Evolutionary conservation across 1,284 basidiomycete genomes (phyloP).

Genomic region (Ceratobasidium sp.): DNA sequence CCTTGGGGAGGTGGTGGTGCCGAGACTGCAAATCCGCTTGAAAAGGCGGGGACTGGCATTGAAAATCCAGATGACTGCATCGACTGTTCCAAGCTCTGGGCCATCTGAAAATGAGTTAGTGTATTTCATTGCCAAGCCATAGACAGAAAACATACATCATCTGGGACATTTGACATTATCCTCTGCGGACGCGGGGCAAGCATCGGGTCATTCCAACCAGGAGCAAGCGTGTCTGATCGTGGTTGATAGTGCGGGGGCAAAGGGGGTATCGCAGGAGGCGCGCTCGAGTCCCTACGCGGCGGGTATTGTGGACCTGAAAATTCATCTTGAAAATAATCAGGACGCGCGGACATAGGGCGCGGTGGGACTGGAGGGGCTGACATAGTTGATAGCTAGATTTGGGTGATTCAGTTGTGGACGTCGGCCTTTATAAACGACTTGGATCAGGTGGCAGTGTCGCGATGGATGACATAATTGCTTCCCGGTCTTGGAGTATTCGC

Average conservation of each 20-base stretch:
- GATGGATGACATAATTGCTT: conserved; percentile 14
- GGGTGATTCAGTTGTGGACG: neutral
- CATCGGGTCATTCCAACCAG: conserved; percentile 37
- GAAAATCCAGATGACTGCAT: conserved; percentile 32
- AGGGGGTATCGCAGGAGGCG: conserved; percentile 30
- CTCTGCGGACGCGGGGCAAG: conserved; percentile 36
- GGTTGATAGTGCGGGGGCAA: conserved; percentile 26
- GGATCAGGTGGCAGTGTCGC: conserved; percentile 11
- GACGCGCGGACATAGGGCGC: conserved; percentile 42
- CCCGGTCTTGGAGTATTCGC: neutral
- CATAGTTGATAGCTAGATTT: conserved; percentile 3
- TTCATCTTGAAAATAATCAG: conserved; percentile 42
- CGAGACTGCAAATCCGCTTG: conserved; percentile 23
- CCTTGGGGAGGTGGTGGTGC: neutral
- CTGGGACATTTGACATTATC: conserved; percentile 34
- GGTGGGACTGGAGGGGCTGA: conserved; percentile 38
- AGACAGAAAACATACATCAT: conserved; percentile 16
- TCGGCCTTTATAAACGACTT: neutral
- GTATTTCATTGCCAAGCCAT: neutral
- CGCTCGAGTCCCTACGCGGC: neutral
- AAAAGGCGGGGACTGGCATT: conserved; percentile 34
- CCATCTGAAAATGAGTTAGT: conserved; percentile 35
- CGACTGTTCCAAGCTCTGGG: conserved; percentile 24
- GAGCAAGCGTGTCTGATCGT: conserved; percentile 16
- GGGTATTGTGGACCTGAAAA: conserved; percentile 12